These are phyloP conservation scores for Cladosporium sp. DNA, from an alignment of 2,329 filamentous ascomycete genomes.

Conservation along the genomic window DNA sequence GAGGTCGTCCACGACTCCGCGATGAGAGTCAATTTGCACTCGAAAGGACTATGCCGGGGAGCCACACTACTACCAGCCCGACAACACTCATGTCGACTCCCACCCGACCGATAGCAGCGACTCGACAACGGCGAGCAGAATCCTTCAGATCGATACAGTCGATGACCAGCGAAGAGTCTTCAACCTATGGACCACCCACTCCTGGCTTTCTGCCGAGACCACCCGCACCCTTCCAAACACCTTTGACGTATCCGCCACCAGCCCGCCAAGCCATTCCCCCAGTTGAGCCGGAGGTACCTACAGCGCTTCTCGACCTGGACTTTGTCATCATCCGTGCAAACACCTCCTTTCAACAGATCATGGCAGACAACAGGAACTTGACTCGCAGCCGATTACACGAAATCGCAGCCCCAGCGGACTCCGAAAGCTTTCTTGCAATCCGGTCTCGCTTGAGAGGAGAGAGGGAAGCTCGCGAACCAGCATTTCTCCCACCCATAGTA, in stretches of 20 bases:
- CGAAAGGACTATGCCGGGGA: conserved; percentile 15
- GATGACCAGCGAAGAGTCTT: conserved; percentile 27
- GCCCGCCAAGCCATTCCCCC: background rate
- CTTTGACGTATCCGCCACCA: conserved; percentile 7
- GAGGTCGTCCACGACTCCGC: conserved; percentile 71
- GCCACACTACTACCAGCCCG: background rate
- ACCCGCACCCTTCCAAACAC: conserved; percentile 5
- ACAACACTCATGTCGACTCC: conserved; percentile 7
- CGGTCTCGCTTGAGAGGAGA: conserved; percentile 45
- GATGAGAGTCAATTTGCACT: conserved; percentile 50
- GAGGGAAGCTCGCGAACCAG: conserved; percentile 43
- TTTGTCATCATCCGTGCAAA: conserved; percentile 45
- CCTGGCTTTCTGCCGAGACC: conserved; percentile 18
- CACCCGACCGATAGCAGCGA: conserved; percentile 23
- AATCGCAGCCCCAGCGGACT: conserved; percentile 39
- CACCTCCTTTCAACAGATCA: conserved; percentile 40
- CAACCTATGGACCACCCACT: conserved; percentile 18
- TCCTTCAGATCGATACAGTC: conserved; percentile 32
- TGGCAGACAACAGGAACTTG: conserved; percentile 36
- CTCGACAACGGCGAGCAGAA: conserved; percentile 27
- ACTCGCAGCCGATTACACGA: conserved; percentile 39
- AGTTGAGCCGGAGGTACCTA: conserved; percentile 23
- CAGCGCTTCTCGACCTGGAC: conserved; percentile 46
- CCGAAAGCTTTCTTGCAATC: conserved; percentile 41
- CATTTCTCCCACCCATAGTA: conserved; percentile 48